Percentiles rank a stretch among this genome's conserved stretches.
Conservation (phyloP, 2,329 filamentous ascomycete genomes). For the Neospermospora avenae region DNA sequence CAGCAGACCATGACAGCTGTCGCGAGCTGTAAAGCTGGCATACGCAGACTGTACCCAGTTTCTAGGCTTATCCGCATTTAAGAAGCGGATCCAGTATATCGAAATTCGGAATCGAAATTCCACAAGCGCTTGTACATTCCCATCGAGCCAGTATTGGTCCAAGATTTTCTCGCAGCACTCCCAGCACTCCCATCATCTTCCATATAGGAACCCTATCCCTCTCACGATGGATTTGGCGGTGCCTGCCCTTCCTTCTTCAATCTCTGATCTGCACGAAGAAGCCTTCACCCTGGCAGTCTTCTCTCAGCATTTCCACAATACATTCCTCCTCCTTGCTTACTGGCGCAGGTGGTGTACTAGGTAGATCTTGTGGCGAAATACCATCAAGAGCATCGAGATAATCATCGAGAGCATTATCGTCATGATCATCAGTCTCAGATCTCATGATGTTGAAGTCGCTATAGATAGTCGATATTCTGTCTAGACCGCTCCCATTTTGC, state of each 20-base stretch:
- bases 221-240: neutral
- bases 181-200: neutral
- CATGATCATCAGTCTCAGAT: constrained; percentile 22
- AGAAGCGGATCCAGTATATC: no score
- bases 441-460: constrained; percentile 36
- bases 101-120: no score
- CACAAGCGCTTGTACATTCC: no score
- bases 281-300: constrained; percentile 29
- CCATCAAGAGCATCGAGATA: constrained; percentile 36
- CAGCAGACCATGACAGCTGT: neutral
- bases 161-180: no score
- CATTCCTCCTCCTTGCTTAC: constrained; percentile 29
- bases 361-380: constrained; percentile 29
- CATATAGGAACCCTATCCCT: neutral
- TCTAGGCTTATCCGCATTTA: neutral
- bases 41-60: neutral
- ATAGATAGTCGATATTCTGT: constrained; percentile 26
- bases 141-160: no score
- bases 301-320: constrained; percentile 32
- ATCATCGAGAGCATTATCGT: constrained; percentile 29
- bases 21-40: neutral
- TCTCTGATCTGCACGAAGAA: constrained; percentile 26
- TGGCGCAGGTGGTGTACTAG: constrained; percentile 27
- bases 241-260: constrained; percentile 35
- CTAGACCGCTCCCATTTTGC: constrained; percentile 16